Percentiles rank a stretch among this genome's conserved stretches.
Evolutionary conservation across 2,329 filamentous ascomycete genomes (phyloP).

Genomic region (Pyrenochaeta sp.): DNA sequence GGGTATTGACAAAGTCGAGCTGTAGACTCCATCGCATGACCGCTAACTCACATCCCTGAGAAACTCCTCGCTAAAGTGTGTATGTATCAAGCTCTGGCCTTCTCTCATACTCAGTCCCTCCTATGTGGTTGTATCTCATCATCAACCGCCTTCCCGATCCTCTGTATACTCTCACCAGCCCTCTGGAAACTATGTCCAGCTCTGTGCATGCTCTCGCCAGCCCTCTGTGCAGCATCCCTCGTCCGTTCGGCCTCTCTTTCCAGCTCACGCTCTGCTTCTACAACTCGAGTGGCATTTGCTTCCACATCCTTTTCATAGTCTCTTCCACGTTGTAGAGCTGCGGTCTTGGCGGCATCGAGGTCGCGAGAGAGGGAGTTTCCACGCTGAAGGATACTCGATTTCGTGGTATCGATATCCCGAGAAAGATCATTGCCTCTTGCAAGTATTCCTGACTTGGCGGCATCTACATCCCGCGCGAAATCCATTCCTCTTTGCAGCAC

Average conservation of each 20-base stretch:
- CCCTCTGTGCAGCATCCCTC: slow-evolving; percentile 9
- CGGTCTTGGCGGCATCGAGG: slow-evolving; percentile 8
- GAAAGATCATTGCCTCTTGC: slow-evolving; percentile 10
- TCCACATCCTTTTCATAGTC: slow-evolving; percentile 11
- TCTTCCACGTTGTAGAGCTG: slow-evolving; percentile 10
- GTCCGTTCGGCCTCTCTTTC: slow-evolving; percentile 12
- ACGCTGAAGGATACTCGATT: slow-evolving; percentile 4
- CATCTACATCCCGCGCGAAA: slow-evolving; percentile 6
- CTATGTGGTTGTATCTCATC: slow-evolving; percentile 16
- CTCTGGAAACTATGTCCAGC: slow-evolving; percentile 14
- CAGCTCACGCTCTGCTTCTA: slow-evolving; percentile 13
- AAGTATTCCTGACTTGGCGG: slow-evolving; percentile 4
- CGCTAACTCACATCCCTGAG: background rate
- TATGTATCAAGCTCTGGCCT: background rate
- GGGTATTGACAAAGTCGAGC: background rate
- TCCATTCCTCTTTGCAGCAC: slow-evolving; percentile 7
- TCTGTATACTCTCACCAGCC: slow-evolving; percentile 17
- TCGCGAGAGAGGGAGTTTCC: slow-evolving; percentile 11
- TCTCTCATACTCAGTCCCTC: background rate
- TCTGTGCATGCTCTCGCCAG: slow-evolving; percentile 13
- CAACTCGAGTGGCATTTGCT: slow-evolving; percentile 6
- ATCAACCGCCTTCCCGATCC: slow-evolving; percentile 18
- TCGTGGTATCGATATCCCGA: slow-evolving; percentile 10
- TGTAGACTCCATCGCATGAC: background rate
- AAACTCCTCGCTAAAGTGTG: background rate